Conservation (phyloP, 2,329 filamentous ascomycete species). For the Neonectria coccinea region DNA sequence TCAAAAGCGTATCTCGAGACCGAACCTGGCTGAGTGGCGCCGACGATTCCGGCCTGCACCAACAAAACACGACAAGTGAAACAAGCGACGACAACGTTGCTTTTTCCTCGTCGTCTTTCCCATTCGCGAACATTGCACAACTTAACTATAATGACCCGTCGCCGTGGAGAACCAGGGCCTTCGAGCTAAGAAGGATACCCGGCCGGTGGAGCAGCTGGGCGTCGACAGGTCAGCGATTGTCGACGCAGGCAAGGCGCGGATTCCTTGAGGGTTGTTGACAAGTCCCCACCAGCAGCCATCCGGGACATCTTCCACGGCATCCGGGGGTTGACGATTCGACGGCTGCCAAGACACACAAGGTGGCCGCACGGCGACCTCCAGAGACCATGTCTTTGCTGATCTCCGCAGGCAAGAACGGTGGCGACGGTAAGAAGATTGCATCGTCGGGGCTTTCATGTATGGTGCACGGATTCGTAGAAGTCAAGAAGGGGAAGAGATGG, state of each 20-base stretch:
- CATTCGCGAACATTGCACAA: constrained; percentile 11
- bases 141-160: neutral
- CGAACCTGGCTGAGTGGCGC: constrained; percentile 9
- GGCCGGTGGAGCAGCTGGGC: constrained; percentile 4
- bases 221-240: constrained; percentile 14
- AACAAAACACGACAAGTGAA: neutral
- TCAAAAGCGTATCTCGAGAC: constrained; percentile 16
- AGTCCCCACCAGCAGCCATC: constrained; percentile 8
- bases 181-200: neutral
- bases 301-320: constrained; percentile 7
- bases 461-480: constrained; percentile 5
- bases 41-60: constrained; percentile 7
- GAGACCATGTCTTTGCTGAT: constrained; percentile 6
- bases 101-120: constrained; percentile 15
- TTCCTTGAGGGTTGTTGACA: constrained; percentile 7
- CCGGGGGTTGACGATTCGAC: constrained; percentile 16
- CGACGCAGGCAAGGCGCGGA: constrained; percentile 15
- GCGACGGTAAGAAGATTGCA: constrained; percentile 10
- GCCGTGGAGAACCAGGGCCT: neutral
- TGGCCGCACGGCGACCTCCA: neutral
- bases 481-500: neutral
- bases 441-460: neutral
- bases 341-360: neutral
- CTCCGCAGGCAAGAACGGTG: constrained; percentile 24
- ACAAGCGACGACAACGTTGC: constrained; percentile 13